phyloP scores from a whole-genome alignment of 208 protist species.

The Trypanosoma melophagium region DNA sequence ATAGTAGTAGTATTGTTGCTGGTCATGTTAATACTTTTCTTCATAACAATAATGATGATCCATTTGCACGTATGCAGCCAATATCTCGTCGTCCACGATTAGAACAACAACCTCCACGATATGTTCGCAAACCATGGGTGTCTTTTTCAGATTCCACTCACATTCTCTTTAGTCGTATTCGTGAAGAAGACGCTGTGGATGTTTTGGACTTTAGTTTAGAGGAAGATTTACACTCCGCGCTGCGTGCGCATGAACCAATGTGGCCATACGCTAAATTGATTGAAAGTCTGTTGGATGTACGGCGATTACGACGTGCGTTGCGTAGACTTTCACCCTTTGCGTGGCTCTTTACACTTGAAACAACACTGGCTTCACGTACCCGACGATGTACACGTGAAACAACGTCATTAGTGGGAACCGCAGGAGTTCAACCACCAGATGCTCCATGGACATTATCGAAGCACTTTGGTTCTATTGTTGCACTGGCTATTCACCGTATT shows the following conservation, averaged over 20 bases:
- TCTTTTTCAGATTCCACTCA: conserved; percentile 26
- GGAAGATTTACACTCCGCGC: conserved; percentile 45
- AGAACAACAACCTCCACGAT: conserved; percentile 25
- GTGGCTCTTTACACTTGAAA: conserved; percentile 63
- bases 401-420: conserved; percentile 10
- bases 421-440: conserved; percentile 28
- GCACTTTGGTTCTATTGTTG: conserved; percentile 67
- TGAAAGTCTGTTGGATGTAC: conserved; percentile 78
- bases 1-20: neutral
- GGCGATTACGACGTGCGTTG: conserved; percentile 57
- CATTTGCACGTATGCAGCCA: conserved; percentile 1
- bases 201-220: conserved; percentile 56
- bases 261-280: conserved; percentile 61
- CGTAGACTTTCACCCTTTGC: conserved; percentile 43
- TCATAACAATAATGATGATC: conserved; percentile 6
- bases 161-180: conserved; percentile 47
- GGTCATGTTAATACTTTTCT: neutral
- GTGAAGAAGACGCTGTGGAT: conserved; percentile 34
- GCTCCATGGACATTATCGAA: conserved; percentile 82
- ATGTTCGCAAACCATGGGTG: conserved; percentile 46
- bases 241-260: conserved; percentile 44
- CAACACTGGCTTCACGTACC: conserved; percentile 38
- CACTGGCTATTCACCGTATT: conserved; percentile 73
- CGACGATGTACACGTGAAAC: conserved; percentile 18
- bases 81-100: conserved; percentile 26